Conservation (phyloP, 2,329 filamentous ascomycete species). For the Monilinia fructicola region DNA sequence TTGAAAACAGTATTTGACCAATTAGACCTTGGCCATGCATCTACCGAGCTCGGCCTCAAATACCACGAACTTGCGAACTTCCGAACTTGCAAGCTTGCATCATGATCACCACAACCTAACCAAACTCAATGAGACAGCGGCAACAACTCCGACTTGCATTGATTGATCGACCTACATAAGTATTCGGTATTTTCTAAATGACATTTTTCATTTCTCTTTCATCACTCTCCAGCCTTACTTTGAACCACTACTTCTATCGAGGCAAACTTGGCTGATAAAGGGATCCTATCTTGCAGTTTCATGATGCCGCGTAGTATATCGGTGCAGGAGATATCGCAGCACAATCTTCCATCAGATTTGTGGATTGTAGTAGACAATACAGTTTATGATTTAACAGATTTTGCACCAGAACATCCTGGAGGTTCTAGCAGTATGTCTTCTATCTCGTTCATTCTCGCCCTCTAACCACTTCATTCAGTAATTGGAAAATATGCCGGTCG, state of each 20-base stretch:
- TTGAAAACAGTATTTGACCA: not conserved
- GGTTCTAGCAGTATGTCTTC: conserved; percentile 51
- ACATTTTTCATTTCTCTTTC: not conserved
- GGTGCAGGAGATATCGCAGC: conserved; percentile 47
- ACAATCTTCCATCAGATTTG: conserved; percentile 51
- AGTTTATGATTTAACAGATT: conserved; percentile 67
- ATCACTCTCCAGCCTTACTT: no score
- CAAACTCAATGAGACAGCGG: not conserved
- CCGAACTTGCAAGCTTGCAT: conserved; percentile 10
- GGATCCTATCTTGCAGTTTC: not conserved
- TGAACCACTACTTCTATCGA: not conserved
- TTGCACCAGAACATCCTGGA: conserved; percentile 63
- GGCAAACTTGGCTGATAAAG: not conserved
- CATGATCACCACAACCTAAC: not conserved
- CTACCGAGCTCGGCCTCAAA: conserved; percentile 19
- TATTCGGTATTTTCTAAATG: not conserved
- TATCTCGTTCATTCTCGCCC: not conserved
- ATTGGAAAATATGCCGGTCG: conserved; percentile 52
- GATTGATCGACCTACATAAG: not conserved
- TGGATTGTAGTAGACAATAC: conserved; percentile 69
- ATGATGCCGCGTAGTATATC: conserved; percentile 41
- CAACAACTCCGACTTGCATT: conserved; percentile 4
- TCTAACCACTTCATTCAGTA: conserved; percentile 39
- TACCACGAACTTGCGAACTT: conserved; percentile 16
- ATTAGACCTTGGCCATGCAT: not conserved